These are phyloP conservation scores for Bertia moriformis DNA, from an alignment of 2,329 filamentous ascomycete genomes.

Conservation along the genomic window DNA sequence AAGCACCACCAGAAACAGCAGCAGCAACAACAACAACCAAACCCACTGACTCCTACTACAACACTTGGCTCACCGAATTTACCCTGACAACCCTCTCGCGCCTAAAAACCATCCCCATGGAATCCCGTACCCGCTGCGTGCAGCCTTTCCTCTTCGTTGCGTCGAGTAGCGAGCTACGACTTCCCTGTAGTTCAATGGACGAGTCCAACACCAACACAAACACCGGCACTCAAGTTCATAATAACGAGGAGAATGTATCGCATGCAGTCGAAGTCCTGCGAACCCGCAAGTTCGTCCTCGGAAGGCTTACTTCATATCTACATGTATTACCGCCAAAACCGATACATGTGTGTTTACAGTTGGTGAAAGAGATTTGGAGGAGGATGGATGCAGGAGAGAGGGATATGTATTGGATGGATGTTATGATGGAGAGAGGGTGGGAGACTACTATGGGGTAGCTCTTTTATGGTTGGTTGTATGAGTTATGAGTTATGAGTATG, in stretches of 20 bases:
- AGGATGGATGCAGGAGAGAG: slow-evolving; percentile 7
- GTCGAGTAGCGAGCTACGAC: slow-evolving; percentile 24
- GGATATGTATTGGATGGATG: slow-evolving; percentile 27
- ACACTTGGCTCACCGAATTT: slow-evolving; percentile 25
- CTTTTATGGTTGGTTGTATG: too few relatives aligned
- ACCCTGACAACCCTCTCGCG: slow-evolving; percentile 25
- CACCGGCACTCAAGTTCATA: too few relatives aligned
- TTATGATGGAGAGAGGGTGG: slow-evolving; percentile 10
- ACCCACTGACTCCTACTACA: slow-evolving; percentile 6
- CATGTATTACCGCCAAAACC: slow-evolving; percentile 23
- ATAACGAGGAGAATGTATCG: too few relatives aligned
- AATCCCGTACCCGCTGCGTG: slow-evolving; percentile 25
- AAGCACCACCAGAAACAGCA: slow-evolving; percentile 5
- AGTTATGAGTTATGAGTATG: too few relatives aligned
- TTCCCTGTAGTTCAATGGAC: slow-evolving; percentile 11
- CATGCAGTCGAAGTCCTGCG: slow-evolving; percentile 15
- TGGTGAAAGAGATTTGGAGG: slow-evolving; percentile 26
- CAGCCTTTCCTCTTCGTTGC: slow-evolving; percentile 27
- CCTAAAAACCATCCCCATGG: slow-evolving; percentile 23
- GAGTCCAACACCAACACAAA: background rate
- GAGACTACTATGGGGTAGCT: background rate
- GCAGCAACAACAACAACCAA: slow-evolving; percentile 3
- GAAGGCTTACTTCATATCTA: slow-evolving; percentile 18
- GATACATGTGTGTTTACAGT: slow-evolving; percentile 19
- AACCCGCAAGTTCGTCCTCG: slow-evolving; percentile 19